Evolutionary conservation across 2,329 filamentous ascomycete genomes (phyloP).

Genomic region (Phialophora tarda): DNA sequence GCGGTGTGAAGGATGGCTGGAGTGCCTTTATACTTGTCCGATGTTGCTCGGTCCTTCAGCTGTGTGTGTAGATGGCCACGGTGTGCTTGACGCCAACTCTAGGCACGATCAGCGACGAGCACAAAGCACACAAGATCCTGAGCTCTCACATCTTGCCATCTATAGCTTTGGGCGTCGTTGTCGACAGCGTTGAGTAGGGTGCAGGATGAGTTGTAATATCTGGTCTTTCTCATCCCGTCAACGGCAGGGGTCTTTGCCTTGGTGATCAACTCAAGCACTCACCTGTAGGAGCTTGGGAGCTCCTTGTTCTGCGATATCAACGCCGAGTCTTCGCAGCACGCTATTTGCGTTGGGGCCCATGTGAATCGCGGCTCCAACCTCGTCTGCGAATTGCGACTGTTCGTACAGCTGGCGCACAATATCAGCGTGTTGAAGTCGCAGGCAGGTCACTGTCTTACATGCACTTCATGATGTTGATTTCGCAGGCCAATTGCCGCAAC

Average conservation of each 20-base stretch:
- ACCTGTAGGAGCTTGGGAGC: not conserved
- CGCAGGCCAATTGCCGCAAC: constrained; percentile 42
- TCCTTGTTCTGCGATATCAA: constrained; percentile 7
- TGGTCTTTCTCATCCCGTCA: no score
- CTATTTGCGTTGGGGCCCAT: constrained; percentile 42
- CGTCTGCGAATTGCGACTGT: constrained; percentile 41
- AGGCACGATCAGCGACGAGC: no score
- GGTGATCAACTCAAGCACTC: constrained; percentile 5
- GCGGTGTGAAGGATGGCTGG: constrained; percentile 33
- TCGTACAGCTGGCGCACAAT: constrained; percentile 39
- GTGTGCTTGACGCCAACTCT: not conserved
- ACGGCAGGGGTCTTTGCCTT: not conserved
- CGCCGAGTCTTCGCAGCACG: constrained; percentile 32
- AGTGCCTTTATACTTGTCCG: not conserved
- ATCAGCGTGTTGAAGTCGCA: not conserved
- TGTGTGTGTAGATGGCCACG: not conserved
- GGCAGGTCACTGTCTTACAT: constrained; percentile 33
- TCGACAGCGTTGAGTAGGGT: no score
- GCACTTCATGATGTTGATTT: constrained; percentile 43
- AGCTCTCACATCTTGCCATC: no score
- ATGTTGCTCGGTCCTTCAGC: not conserved
- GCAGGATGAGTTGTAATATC: no score
- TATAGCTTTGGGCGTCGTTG: no score
- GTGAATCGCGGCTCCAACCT: constrained; percentile 44
- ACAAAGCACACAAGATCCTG: no score